Conservation (phyloP, 106 monocot species). For the Vanilla planifolia region DNA sequence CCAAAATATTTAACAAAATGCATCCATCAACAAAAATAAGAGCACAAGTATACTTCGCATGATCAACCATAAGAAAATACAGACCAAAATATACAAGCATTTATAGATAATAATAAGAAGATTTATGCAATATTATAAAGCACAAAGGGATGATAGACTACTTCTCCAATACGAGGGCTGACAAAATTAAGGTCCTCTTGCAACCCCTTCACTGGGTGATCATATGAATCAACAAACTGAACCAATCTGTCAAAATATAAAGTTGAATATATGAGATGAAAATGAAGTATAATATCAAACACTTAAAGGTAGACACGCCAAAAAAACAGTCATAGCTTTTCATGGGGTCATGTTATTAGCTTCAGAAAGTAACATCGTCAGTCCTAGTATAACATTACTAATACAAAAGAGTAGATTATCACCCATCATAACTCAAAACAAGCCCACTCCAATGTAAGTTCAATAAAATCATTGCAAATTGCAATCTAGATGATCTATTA, state of each 20-base stretch:
- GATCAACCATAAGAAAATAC: background rate
- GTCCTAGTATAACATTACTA: no score
- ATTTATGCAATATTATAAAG: background rate
- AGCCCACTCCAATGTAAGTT: no score
- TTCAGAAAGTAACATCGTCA: no score
- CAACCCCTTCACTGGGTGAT: constrained; percentile 89
- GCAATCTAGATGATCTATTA: no score
- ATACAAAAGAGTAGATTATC: no score
- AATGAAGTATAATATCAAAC: background rate
- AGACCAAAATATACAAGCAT: background rate
- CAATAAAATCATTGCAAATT: no score
- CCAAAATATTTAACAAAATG: background rate
- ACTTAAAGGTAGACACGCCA: no score
- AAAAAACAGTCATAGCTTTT: background rate
- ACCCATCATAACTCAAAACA: no score
- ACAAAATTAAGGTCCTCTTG: constrained; percentile 99
- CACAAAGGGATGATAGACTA: constrained; percentile 19
- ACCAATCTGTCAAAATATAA: constrained; percentile 64
- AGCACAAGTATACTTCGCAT: background rate
- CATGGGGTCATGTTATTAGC: background rate
- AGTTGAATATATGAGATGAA: constrained; percentile 8
- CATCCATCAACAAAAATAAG: background rate
- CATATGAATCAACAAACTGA: constrained; percentile 97
- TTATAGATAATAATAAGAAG: background rate
- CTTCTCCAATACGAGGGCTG: constrained; percentile 98